Percentiles rank a stretch among this genome's conserved stretches.
These are phyloP conservation scores for Chara braunii DNA, from an alignment of 139 green algal genomes.

Conservation along the genomic window DNA sequence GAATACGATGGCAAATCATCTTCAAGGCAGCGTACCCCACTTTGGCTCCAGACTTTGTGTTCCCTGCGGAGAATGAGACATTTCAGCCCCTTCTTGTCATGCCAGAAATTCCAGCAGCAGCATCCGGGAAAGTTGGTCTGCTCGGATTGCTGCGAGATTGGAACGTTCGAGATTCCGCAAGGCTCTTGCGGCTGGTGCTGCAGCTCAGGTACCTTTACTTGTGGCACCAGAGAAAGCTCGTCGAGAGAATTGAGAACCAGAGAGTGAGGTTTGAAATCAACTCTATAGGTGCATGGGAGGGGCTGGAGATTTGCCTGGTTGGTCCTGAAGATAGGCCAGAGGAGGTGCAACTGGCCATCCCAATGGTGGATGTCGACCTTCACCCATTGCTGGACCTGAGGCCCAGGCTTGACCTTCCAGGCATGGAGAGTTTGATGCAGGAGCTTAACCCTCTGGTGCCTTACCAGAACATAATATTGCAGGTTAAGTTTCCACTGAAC, in stretches of 20 bases:
- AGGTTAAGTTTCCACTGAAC: too few relatives aligned
- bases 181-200: constrained; percentile 2
- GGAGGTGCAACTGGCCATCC: not conserved
- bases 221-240: constrained; percentile 14
- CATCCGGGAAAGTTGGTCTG: too few relatives aligned
- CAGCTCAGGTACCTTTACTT: constrained; percentile 9
- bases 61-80: not conserved
- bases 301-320: not conserved
- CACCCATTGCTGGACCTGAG: not conserved
- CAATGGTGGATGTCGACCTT: not conserved
- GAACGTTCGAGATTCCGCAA: not conserved
- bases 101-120: too few relatives aligned
- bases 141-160: not conserved
- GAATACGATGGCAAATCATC: constrained; percentile 11
- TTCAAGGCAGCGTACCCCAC: constrained; percentile 2
- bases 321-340: not conserved
- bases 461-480: too few relatives aligned
- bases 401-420: not conserved
- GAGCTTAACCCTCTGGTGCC: too few relatives aligned
- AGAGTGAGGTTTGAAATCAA: constrained; percentile 20
- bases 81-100: constrained; percentile 18
- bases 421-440: too few relatives aligned
- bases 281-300: constrained; percentile 5
- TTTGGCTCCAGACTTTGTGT: constrained; percentile 1
- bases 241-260: constrained; percentile 4